phyloP scores from a whole-genome alignment of 169 alveolate species.

The Eimeria acervulina region DNA sequence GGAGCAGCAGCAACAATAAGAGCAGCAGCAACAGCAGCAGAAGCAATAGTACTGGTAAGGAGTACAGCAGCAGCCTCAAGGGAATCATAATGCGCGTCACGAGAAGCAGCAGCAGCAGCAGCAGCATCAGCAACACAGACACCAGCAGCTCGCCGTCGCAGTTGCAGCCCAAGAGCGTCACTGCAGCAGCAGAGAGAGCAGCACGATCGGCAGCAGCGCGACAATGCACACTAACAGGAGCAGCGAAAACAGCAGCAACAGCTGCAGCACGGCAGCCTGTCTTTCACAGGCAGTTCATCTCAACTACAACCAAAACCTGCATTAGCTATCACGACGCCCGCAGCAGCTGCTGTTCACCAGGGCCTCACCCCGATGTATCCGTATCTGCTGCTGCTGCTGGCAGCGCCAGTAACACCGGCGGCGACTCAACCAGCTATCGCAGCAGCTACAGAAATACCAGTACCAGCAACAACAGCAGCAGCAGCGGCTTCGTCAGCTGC shows the following conservation, averaged over 20 bases:
- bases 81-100: not conserved
- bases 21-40: no score
- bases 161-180: not conserved
- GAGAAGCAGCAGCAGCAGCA: no score
- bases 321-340: not conserved
- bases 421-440: not conserved
- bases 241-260: not conserved
- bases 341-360: not conserved
- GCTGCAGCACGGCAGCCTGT: not conserved
- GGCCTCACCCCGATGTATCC: not conserved
- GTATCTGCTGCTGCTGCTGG: not conserved
- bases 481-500: not conserved
- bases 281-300: not conserved
- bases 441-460: not conserved
- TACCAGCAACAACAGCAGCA: slow-evolving; percentile 10
- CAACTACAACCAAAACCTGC: not conserved
- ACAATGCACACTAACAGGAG: not conserved
- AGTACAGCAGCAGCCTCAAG: not conserved
- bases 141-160: not conserved
- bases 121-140: not conserved
- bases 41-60: no score
- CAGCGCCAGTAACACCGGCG: not conserved
- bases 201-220: not conserved
- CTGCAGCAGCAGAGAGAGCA: not conserved
- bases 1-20: not conserved